Base-by-base conservation (phyloP, 257 asterid species). In the Fraxinus excelsior region DNA sequence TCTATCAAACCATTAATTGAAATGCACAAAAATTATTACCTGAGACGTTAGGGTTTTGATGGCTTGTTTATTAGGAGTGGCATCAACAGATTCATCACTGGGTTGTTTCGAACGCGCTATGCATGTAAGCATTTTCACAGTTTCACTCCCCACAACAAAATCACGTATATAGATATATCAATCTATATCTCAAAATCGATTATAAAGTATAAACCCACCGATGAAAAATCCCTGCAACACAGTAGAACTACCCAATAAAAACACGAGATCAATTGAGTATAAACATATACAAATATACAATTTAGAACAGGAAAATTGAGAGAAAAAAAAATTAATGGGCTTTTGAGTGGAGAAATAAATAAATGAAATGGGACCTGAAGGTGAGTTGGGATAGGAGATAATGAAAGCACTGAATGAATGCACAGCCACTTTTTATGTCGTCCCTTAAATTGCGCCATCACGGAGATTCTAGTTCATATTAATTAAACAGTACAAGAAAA, bases 61-160 rank as follows among this genome's bases (percentile, higher is more conserved):
- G 38, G 94, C 73, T 6, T 88, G 94, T 79, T 94, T 94, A 25
- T 79, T 83, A 3, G 96, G 85, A 70, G 85, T 72, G 14, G 76
- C 88, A 77, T 21, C 32, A 56, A 56, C 28, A 19, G 90, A 78
- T 37, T 87, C 94, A 75, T 87, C 90, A 31, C 35, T 78, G 67
- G 88, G 69, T 75, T 88, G 94, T 90, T 92, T 92, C 74, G 96
- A 81, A 78, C 97, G 96, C 73, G 97, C 92, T 78, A 94, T 92
- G 96, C 98, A 94, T 82, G 97, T 92, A 42, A 94, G 96, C 98
- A 94, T 94, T 80, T 84, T 82, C 51, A 40, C 49, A 2, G 51
- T 12, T 38, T 9, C 53, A 78, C 28, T 70, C 25, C 25, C 71
- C 14, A 40, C 79, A 38, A 67, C 40, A 44, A 13, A 35, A n/a